Base-by-base conservation (phyloP, 1,284 basidiomycete species). In the Caloboletus inedulis region DNA sequence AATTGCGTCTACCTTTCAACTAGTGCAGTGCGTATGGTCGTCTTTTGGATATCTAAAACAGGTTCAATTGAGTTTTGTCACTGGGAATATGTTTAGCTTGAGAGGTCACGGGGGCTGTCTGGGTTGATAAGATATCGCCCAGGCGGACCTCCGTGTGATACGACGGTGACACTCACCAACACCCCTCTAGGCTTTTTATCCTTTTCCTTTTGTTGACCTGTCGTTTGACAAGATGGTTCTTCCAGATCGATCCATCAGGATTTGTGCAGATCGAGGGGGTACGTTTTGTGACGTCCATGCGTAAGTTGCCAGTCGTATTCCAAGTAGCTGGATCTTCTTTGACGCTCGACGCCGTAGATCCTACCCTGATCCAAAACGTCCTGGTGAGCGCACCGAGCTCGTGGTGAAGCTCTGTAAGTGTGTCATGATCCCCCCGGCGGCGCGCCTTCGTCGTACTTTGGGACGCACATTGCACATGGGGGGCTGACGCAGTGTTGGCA, bases 211-310 rank as follows among this genome's bases (percentile, higher is more conserved):
- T 7, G 31, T 31, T 29, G 21, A 21, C 23, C 29, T 21, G 27
- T n/a, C 34, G 18, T 21, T n/a, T n/a, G n/a, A n/a, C 19, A 8
- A 36, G 45, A 64, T 62, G 62, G 53, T 47, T 12, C 59, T 87
- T 43, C 82, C 85, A 36, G 81, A 87, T 64, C 79, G 76, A 57
- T 81, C 78, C 4, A 78, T 81, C 49, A 74, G 75, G 45, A 80
- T 81, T 49, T 81, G 79, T 55, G 80, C 79, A 23, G 77, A 72
- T 43, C 66, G 79, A 70, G 88, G 88, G 30, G 88, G 88, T 3
- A 91, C 88, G 0, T 91, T 91, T 70, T 91, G 89, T 62, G 89
- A 91, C 66, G 80, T 91, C 30, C 85, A 89, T 68, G 88, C 88
- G 84, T 85, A 60, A 59, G 77, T 52, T 16, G 12, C n/a, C 23